Evolutionary conservation across 306 rosid genomes (phyloP).

Genomic region (Casuarina cunninghamiana): DNA sequence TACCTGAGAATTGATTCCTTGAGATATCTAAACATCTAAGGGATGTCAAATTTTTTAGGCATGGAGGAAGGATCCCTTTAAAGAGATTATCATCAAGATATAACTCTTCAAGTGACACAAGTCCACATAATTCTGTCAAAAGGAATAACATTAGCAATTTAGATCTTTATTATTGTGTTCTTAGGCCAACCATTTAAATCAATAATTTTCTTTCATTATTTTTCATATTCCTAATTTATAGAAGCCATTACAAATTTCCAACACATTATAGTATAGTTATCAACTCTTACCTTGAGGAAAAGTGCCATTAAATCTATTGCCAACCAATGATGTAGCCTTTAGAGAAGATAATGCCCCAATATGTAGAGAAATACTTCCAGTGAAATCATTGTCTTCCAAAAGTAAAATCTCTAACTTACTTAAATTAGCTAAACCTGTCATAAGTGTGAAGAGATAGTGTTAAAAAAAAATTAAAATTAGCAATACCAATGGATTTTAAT

Average conservation of each 20-base stretch:
- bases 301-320: background rate
- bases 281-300: slow-evolving; percentile 14
- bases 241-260: background rate
- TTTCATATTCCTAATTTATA: background rate
- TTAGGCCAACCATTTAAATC: no score
- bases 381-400: no score
- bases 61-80: slow-evolving; percentile 17
- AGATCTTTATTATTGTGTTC: background rate
- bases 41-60: slow-evolving; percentile 19
- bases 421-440: no score
- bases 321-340: background rate
- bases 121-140: slow-evolving; percentile 8
- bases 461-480: no score
- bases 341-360: no score
- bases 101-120: slow-evolving; percentile 9
- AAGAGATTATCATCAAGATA: slow-evolving; percentile 8
- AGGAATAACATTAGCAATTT: background rate
- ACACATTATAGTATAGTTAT: background rate
- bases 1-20: slow-evolving; percentile 9
- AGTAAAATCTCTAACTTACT: no score
- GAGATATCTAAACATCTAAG: slow-evolving; percentile 24
- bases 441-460: no score
- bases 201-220: no score
- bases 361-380: no score
- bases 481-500: no score